Evolutionary conservation across 768 basidiomycete species (phyloP), one percentile per base, ranked within the genome.

Genomic region (Amanita inopinata): DNA sequence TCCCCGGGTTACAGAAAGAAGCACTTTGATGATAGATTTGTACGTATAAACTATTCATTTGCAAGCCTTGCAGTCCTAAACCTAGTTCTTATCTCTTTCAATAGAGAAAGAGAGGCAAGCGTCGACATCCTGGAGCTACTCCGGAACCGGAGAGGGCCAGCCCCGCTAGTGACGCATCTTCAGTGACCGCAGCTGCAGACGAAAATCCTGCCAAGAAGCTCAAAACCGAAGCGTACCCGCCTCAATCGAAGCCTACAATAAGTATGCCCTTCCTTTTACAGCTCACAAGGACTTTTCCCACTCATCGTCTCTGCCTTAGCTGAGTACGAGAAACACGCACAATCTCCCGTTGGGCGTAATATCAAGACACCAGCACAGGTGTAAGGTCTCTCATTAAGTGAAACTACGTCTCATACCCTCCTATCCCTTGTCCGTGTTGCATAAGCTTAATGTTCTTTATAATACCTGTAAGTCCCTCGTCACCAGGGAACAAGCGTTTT

Each of bases 41-140:
- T 78, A 53, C 54, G 76, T 71, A 4, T 3, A 9, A 34, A 11
- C 2, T 45, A 14, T 38, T 38, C 1, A 27, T 15, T 5, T 25
- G 7, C n/a, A n/a, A n/a, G n/a, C n/a, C n/a, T n/a, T n/a, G n/a
- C 38, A 12, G 34, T 27, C 30, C 5, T 10, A 15, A 19, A 19
- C 28, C 11, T 39, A 25, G 11, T 27, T 28, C n/a, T 7, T 42
- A 3, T 36, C 11, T 20, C 8, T 11, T 18, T 53, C 18, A 18
- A 24, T 11, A 80, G 77, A 78, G 70, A 71, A 69, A 61, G 24
- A 62, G 77, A 56, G 71, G 74, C 58, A 79, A 78, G 63, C 75
- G 77, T 51, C 63, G 61, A 53, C 56, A 61, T 48, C 64, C 66
- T 59, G 67, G 64, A 52, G 51, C 58, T 43, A 40, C 66, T 33